These are phyloP conservation scores for Mycena sp. DNA, from an alignment of 1,284 basidiomycete species.

Conservation along the genomic window DNA sequence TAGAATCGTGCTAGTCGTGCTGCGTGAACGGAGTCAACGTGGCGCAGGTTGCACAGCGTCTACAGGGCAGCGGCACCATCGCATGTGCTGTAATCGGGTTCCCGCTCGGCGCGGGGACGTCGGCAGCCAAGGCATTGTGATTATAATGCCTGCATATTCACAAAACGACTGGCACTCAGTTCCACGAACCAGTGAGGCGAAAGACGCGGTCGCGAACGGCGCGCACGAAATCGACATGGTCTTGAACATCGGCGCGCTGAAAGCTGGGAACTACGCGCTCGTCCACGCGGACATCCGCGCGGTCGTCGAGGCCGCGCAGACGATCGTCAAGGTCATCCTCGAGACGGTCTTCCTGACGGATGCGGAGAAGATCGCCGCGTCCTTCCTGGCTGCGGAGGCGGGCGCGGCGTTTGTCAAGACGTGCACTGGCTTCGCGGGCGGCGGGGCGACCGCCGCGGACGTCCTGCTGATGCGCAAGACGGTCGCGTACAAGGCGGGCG, in stretches of 20 bases:
- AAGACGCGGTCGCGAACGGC: slow-evolving; percentile 52
- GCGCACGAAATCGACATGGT: slow-evolving; percentile 60
- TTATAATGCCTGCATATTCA: background rate
- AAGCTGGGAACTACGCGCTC: slow-evolving; percentile 46
- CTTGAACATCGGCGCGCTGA: slow-evolving; percentile 54
- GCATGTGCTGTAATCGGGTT: slow-evolving; percentile 59
- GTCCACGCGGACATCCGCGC: slow-evolving; percentile 50
- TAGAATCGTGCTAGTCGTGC: slow-evolving; percentile 48
- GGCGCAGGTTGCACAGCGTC: slow-evolving; percentile 48
- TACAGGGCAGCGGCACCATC: slow-evolving; percentile 47
- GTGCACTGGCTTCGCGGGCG: slow-evolving; percentile 56
- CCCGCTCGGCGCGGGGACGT: slow-evolving; percentile 54
- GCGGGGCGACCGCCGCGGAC: slow-evolving; percentile 52
- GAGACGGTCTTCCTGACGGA: slow-evolving; percentile 55
- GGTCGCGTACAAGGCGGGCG: slow-evolving; percentile 48
- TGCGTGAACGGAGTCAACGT: slow-evolving; percentile 57
- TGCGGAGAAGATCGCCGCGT: slow-evolving; percentile 54
- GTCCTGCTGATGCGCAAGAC: slow-evolving; percentile 52
- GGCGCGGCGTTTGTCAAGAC: slow-evolving; percentile 60
- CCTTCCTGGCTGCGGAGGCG: slow-evolving; percentile 54
- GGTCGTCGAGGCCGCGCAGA: slow-evolving; percentile 45
- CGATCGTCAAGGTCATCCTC: slow-evolving; percentile 58
- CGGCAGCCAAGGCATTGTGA: slow-evolving; percentile 53
- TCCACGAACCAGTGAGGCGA: slow-evolving; percentile 51
- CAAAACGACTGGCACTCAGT: background rate